Evolutionary conservation across 352 stramenopile species (phyloP), one percentile per base, ranked within the genome.

Genomic region (Pythium scleroteichum): DNA sequence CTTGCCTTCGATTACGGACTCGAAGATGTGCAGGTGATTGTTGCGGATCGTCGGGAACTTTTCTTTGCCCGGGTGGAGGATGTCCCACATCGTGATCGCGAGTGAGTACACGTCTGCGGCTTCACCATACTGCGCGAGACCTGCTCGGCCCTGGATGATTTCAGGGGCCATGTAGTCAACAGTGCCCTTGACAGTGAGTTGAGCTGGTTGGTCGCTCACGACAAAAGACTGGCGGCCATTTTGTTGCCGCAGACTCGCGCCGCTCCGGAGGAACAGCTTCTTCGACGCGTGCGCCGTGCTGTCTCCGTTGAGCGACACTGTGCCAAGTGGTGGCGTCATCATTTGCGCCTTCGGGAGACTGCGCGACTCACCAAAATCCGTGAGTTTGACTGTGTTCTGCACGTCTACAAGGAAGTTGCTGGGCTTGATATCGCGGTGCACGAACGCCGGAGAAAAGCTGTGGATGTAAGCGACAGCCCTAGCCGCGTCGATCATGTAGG

Each of bases 81-180:
- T 73, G 33, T 93, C 79, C 79, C 83, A 93, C 61, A 94, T 78
- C 16, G 82, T 92, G 45, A 93, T 83, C 16, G 67, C 83, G 20
- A 94, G 58, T 20, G 78, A 79, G 59, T 90, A 94, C 35, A 94
- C 69, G 41, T 93, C 85, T 0, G 84, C 82, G 27, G 77, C 75
- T 46, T 92, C 78, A 17, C 60, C 79, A 55, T 93, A 95, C 17
- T 45, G 26, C 3, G 75, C 78, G 2, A 78, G 12, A 0, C 78
- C 81, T 4, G 61, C 72, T 17, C 73, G 75, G 20, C 78, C 78
- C 2, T 88, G 76, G 53, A 94, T 90, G 53, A 94, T 71, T 38
- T 94, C 83, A 3, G 82, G 82, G 6, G 85, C 82, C 85, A 94
- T 94, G 66, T 91, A 92, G 41, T 87, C 73, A 3, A 88, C 81